Base-by-base conservation (phyloP, 2,329 filamentous ascomycete species). In the Stachybotrys chartarum region DNA sequence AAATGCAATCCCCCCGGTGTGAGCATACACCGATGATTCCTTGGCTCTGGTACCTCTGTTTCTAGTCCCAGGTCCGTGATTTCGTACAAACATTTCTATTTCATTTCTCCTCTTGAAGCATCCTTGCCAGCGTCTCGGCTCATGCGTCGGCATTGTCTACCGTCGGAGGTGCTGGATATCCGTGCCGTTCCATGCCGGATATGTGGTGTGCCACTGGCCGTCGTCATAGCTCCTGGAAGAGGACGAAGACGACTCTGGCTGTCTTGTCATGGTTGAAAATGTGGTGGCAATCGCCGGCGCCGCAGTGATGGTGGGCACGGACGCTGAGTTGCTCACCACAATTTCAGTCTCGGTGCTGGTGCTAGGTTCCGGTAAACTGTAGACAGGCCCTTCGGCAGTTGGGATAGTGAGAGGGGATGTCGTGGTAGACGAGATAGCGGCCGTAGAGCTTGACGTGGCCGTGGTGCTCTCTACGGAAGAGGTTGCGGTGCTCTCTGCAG, bases 201-300 rank as follows among this genome's bases (percentile, higher is more conserved):
- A 78, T 0, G 69, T 69, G 4, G 76, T 76, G 56, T 76, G 74
- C 77, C 76, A 78, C 52, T 64, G 64, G 17, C 76, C 76, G 54
- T 78, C 60, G 55, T 78, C 75, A 46, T 72, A 67, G 12, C 68
- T 68, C 39, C 61, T 60, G n/a, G 65, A 61, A 10, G 59, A 58
- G 11, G 60, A 61, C 10, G 59, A 58, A 11, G 60, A 48, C 30
- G 56, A 42, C 35, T 42, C 10, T 54, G 53, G 56, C 55, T 42
- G 35, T 17, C 61, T 63, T 32, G 59, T 55, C 32, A 60, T 59
- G 39, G 55, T 53, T 47, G 58, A 53, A 30, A 53, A 55, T 45
- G 59, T 59, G 11, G 58, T 57, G 55, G 56, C 18, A 57, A n/a
- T 32, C 24, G 32, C 49, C n/a, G 49, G 16, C 46, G 46, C 56